Evolutionary conservation across 2,329 filamentous ascomycete species (phyloP).

Genomic region (Ilyonectria robusta): DNA sequence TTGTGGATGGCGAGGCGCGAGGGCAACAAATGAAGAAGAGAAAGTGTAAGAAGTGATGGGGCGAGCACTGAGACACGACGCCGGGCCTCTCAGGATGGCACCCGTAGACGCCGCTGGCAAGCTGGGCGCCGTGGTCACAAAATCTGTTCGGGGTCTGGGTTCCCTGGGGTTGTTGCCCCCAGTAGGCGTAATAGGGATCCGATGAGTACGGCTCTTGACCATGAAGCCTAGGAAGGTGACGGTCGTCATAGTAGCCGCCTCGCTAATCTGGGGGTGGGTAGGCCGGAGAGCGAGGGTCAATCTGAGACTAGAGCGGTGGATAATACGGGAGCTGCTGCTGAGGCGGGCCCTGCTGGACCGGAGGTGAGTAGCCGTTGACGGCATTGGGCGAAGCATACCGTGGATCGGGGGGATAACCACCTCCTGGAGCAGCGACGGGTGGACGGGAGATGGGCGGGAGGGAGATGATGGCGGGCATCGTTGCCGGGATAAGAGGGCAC

Average conservation of each 20-base stretch:
- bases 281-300: slow-evolving; percentile 51
- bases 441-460: slow-evolving; percentile 63
- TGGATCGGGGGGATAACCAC: slow-evolving; percentile 52
- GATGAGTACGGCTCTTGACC: slow-evolving; percentile 52
- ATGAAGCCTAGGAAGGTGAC: slow-evolving; percentile 50
- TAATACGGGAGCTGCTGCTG: slow-evolving; percentile 50
- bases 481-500: slow-evolving; percentile 46
- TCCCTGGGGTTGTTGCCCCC: slow-evolving; percentile 44
- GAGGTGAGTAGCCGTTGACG: slow-evolving; percentile 63
- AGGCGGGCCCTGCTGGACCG: slow-evolving; percentile 43
- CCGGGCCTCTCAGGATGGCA: slow-evolving; percentile 54
- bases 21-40: no score
- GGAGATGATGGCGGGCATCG: slow-evolving; percentile 62
- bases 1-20: no score
- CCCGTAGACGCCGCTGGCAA: slow-evolving; percentile 49
- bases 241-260: slow-evolving; percentile 54
- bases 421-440: slow-evolving; percentile 50
- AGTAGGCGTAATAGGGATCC: slow-evolving; percentile 55
- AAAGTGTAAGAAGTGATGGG: no score
- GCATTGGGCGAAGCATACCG: slow-evolving; percentile 61
- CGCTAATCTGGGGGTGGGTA: slow-evolving; percentile 60
- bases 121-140: slow-evolving; percentile 48
- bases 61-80: slow-evolving; percentile 48
- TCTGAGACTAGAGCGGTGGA: slow-evolving; percentile 56
- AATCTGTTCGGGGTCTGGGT: slow-evolving; percentile 50